These are phyloP conservation scores for Talaromyces islandicus DNA, from an alignment of 2,329 filamentous ascomycete genomes.

Conservation along the genomic window DNA sequence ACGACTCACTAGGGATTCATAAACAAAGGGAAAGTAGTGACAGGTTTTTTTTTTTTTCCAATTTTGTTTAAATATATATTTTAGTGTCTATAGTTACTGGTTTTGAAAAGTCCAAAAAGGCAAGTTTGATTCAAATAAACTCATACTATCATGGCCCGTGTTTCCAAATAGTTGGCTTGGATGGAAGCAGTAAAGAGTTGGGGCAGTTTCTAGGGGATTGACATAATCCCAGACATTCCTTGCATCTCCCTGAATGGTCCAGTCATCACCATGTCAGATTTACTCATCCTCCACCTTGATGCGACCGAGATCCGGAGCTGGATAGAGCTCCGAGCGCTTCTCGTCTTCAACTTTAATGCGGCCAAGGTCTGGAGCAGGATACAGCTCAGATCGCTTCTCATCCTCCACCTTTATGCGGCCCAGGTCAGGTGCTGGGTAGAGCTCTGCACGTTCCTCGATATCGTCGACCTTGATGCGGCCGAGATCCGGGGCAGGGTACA, in stretches of 20 bases:
- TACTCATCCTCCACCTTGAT: constrained; percentile 5
- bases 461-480: constrained; percentile 4
- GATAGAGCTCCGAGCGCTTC: neutral
- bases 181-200: neutral
- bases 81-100: no score
- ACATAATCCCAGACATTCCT: neutral
- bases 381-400: neutral
- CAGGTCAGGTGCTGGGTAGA: constrained; percentile 1
- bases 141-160: neutral
- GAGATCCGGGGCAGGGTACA: constrained; percentile 1
- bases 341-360: constrained; percentile 2
- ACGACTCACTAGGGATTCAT: no score
- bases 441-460: neutral
- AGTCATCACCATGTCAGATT: neutral
- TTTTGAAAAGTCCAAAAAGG: no score
- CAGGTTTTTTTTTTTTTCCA: no score
- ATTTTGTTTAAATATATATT: no score
- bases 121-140: neutral
- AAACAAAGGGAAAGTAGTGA: no score
- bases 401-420: constrained; percentile 4
- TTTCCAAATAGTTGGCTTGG: neutral
- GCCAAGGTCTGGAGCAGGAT: neutral
- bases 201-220: neutral
- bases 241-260: neutral
- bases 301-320: neutral